Conservation (phyloP, 768 basidiomycete genomes). For the Floccularia luteovirens region DNA sequence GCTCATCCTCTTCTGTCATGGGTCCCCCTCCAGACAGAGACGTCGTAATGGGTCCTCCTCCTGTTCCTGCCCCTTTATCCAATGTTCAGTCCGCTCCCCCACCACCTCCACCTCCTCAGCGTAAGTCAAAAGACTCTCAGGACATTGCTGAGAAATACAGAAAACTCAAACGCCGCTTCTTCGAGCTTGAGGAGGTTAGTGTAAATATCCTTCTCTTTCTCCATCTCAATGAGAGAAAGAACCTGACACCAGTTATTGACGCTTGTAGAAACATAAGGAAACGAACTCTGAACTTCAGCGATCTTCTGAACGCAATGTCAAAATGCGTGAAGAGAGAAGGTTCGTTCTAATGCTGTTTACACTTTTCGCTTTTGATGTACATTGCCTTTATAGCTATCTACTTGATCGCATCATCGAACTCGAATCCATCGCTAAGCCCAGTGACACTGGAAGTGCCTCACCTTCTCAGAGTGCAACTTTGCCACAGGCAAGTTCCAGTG, state of each 20-base stretch:
- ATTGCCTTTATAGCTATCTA: slow-evolving; percentile 30
- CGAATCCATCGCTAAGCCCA: slow-evolving; percentile 9
- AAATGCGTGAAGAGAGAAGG: slow-evolving; percentile 57
- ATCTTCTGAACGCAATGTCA: slow-evolving; percentile 57
- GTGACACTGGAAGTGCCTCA: slow-evolving; percentile 9
- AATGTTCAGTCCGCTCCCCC: slow-evolving; percentile 13
- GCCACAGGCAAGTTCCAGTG: slow-evolving; percentile 32
- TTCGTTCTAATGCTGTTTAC: slow-evolving; percentile 23
- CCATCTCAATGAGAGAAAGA: slow-evolving; percentile 15
- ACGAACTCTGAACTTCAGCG: slow-evolving; percentile 45
- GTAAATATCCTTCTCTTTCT: slow-evolving; percentile 14
- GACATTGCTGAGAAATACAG: slow-evolving; percentile 56
- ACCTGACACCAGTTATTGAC: slow-evolving; percentile 18
- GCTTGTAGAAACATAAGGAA: slow-evolving; percentile 52
- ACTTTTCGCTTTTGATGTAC: neutral
- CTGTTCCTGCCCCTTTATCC: slow-evolving; percentile 25
- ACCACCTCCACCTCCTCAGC: slow-evolving; percentile 15
- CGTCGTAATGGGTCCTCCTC: slow-evolving; percentile 43
- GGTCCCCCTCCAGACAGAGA: slow-evolving; percentile 38
- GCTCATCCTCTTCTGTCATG: slow-evolving; percentile 20
- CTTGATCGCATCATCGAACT: slow-evolving; percentile 52
- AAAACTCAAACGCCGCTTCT: slow-evolving; percentile 57
- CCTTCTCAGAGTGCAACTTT: slow-evolving; percentile 5
- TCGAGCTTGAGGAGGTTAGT: slow-evolving; percentile 66
- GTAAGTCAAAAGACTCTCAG: slow-evolving; percentile 28